A percentile compares a stretch with the other conserved stretches of the same genome.
Evolutionary conservation across 2,329 filamentous ascomycete genomes (phyloP).

Genomic region (Parastagonospora nodorum): DNA sequence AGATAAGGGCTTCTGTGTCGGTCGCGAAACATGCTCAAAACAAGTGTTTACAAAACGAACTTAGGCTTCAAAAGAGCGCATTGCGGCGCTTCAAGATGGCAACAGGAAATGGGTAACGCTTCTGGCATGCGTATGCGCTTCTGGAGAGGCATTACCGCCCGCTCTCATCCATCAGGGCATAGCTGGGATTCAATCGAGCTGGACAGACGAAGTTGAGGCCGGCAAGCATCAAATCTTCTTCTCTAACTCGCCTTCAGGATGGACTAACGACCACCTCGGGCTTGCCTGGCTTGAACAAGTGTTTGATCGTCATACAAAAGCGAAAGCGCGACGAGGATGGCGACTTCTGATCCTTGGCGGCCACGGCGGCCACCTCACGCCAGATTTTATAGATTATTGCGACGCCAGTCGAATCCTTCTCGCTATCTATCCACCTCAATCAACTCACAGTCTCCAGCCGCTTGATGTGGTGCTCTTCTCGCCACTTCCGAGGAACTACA

Average conservation of each 20-base stretch:
- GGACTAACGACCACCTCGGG: conserved; percentile 12
- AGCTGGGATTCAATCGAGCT: conserved; percentile 2
- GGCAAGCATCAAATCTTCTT: conserved; percentile 6
- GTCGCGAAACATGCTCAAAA: too few relatives aligned
- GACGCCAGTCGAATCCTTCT: too few relatives aligned
- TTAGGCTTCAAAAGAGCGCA: background rate
- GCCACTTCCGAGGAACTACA: too few relatives aligned
- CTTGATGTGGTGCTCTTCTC: background rate
- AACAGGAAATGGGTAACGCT: conserved; percentile 1
- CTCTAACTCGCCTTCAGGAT: conserved; percentile 1
- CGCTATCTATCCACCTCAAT: background rate
- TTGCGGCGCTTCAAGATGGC: background rate
- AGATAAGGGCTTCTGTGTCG: too few relatives aligned
- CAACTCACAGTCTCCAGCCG: background rate
- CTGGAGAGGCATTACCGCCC: conserved; percentile 1
- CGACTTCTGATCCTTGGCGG: conserved; percentile 18
- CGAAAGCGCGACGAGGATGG: conserved; percentile 9
- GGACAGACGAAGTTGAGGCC: conserved; percentile 2
- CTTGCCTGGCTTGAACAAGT: background rate
- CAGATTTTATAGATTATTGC: conserved; percentile 16
- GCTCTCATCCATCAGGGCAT: conserved; percentile 1
- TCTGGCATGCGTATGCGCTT: background rate
- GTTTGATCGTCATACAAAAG: conserved; percentile 16
- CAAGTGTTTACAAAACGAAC: too few relatives aligned
- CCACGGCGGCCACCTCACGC: conserved; percentile 15